Conservation (phyloP, 768 basidiomycete species). For the Leucocoprinus leucothites region DNA sequence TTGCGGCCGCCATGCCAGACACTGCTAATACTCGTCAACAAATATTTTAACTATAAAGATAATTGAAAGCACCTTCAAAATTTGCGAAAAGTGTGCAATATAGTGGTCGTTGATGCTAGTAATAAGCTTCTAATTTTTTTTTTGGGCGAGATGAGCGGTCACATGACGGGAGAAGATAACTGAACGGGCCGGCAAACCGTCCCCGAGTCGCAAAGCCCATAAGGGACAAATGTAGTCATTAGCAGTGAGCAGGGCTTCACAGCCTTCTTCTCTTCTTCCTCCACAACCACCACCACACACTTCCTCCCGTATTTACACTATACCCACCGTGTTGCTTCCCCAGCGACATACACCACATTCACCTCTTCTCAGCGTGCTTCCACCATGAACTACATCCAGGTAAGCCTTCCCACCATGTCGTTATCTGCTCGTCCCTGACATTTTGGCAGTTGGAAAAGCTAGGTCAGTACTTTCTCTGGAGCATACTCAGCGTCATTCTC, state of each 20-base stretch:
- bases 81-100: background rate
- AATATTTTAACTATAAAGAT: background rate
- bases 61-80: background rate
- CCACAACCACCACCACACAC: slow-evolving; percentile 8
- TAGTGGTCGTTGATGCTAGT: background rate
- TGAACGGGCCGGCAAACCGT: slow-evolving; percentile 3
- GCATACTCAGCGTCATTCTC: slow-evolving; percentile 19
- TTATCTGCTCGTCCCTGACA: slow-evolving; percentile 9
- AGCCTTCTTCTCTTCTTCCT: slow-evolving; percentile 5
- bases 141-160: background rate
- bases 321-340: background rate
- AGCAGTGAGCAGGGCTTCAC: slow-evolving; percentile 1
- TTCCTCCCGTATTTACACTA: background rate
- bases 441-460: slow-evolving; percentile 78
- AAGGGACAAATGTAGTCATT: slow-evolving; percentile 1
- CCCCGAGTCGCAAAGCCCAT: slow-evolving; percentile 2
- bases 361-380: background rate
- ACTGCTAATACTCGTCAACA: slow-evolving; percentile 2
- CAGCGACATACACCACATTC: background rate
- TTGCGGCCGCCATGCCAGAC: slow-evolving; percentile 36
- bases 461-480: slow-evolving; percentile 49
- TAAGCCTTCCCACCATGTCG: slow-evolving; percentile 18
- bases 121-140: no score
- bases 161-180: no score
- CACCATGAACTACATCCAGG: slow-evolving; percentile 55